Base-by-base conservation (phyloP, 495 filamentous ascomycete species). In the Aspergillus campestris region DNA sequence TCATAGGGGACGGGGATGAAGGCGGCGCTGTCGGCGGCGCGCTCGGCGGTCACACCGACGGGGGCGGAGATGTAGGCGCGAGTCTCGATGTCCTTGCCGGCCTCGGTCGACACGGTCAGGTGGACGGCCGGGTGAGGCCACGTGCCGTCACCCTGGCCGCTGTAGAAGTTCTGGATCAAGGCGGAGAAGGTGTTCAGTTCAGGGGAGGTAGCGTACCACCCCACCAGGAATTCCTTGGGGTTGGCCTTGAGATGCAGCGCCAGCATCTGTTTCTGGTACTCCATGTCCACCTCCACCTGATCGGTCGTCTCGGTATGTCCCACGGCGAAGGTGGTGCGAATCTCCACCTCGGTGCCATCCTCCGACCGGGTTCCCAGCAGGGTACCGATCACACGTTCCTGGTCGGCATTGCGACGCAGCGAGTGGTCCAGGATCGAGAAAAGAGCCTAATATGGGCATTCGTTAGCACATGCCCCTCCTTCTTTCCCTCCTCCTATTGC, bases 151-250 rank as follows among this genome's bases (percentile, higher is more conserved):
- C 91, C 91, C 61, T 94, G 88, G 49, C 87, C 86, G 52, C 87
- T 88, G 76, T 97, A 98, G 76, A 98, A 98, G 73, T 98, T 98
- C 71, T 98, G 92, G 68, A 98, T 98, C 52, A 98, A 82, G 46
- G 92, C 92, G 57, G 81, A 86, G 79, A 97, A 98, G 55, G 86
- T 94, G 79, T 98, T 97, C 59, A 98, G 79, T 69, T 95, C 89
- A 55, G 83, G 79, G 56, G 84, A 87, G 13, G 94, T 98, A 50
- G 94, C 94, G 72, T 98, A 98, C 92, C 92, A 98, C 55, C 92
- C 92, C 29, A 98, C 83, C 13, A 98, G 78, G 24, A 91, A 81
- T 68, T 98, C 92, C 63, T 87, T 84, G 9, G 94, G 92, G 67
- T 89, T 88, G 12, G 89, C 90, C 73, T 89, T 89, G 52, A 95